phyloP scores from a whole-genome alignment of 1,139 yeast genomes.

The Hansenula anomala region DNA sequence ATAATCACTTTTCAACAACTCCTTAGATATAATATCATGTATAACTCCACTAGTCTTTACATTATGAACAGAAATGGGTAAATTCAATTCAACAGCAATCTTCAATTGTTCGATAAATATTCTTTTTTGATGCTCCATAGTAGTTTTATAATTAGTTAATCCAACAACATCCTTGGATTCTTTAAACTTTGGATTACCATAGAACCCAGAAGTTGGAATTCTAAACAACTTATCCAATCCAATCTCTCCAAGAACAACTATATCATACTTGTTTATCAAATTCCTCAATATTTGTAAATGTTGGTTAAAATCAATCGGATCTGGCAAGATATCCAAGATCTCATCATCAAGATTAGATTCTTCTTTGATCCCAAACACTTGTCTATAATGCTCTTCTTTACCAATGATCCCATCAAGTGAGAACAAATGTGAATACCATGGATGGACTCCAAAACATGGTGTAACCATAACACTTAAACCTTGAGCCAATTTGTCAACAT shows the following conservation, averaged over 20 bases:
- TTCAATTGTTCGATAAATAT: conserved; percentile 48
- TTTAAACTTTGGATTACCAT: conserved; percentile 29
- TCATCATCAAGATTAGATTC: conserved; percentile 33
- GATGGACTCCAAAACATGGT: conserved; percentile 83
- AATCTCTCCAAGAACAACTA: conserved; percentile 66
- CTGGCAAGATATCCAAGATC: conserved; percentile 51
- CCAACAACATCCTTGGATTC: conserved; percentile 5
- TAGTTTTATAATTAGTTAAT: conserved; percentile 45
- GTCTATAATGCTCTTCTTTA: conserved; percentile 47
- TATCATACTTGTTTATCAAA: neutral
- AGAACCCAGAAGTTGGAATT: conserved; percentile 57
- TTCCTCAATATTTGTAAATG: conserved; percentile 29
- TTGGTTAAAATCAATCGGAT: conserved; percentile 43
- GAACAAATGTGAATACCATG: conserved; percentile 79
- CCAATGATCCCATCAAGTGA: conserved; percentile 25
- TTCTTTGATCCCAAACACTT: conserved; percentile 28
- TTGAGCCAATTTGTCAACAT: conserved; percentile 30
- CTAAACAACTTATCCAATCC: conserved; percentile 81
- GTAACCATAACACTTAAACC: conserved; percentile 31
- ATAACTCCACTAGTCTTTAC: conserved; percentile 71
- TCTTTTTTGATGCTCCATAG: conserved; percentile 56
- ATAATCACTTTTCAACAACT: conserved; percentile 9
- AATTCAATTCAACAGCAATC: conserved; percentile 42
- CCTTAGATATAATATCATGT: conserved; percentile 38
- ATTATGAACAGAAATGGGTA: conserved; percentile 75